These are phyloP conservation scores for Nepenthes gracilis DNA, from an alignment of 148 eudicot genomes.

Conservation along the genomic window DNA sequence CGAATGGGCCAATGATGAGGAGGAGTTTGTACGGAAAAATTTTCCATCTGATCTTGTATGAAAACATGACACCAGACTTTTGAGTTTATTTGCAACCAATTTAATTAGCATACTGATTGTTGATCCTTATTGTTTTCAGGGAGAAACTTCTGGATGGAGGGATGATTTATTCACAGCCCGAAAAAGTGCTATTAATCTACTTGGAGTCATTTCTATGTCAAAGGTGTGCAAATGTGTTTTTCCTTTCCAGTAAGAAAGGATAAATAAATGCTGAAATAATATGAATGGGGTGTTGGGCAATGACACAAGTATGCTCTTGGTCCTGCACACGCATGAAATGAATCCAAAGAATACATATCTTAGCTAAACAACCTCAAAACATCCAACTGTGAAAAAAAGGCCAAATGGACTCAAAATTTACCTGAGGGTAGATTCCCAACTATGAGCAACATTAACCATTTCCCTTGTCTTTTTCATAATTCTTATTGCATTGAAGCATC, in stretches of 20 bases:
- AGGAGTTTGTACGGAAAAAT: constrained; percentile 69
- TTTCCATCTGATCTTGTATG: constrained; percentile 71
- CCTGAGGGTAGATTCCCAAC: too few relatives aligned
- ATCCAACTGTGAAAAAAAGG: too few relatives aligned
- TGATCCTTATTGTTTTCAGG: constrained; percentile 27
- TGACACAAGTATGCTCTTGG: too few relatives aligned
- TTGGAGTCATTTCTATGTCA: constrained; percentile 72
- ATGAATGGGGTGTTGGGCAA: too few relatives aligned
- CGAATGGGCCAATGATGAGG: constrained; percentile 87
- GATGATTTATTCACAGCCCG: constrained; percentile 68
- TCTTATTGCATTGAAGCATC: too few relatives aligned
- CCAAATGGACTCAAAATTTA: too few relatives aligned
- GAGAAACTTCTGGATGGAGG: constrained; percentile 67
- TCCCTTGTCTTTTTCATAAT: too few relatives aligned
- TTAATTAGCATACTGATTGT: constrained; percentile 6
- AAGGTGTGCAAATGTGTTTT: constrained; percentile 24
- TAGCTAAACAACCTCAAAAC: too few relatives aligned
- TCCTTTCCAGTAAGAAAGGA: too few relatives aligned
- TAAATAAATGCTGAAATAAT: background rate
- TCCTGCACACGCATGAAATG: too few relatives aligned
- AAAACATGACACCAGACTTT: background rate
- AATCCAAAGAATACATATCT: too few relatives aligned
- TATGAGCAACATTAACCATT: too few relatives aligned
- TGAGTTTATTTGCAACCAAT: background rate
- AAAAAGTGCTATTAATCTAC: constrained; percentile 72